A percentile compares a stretch with the other conserved stretches of the same genome.
Evolutionary conservation across 306 rosid species (phyloP).

Genomic region (Oxytropis ochrocephala): DNA sequence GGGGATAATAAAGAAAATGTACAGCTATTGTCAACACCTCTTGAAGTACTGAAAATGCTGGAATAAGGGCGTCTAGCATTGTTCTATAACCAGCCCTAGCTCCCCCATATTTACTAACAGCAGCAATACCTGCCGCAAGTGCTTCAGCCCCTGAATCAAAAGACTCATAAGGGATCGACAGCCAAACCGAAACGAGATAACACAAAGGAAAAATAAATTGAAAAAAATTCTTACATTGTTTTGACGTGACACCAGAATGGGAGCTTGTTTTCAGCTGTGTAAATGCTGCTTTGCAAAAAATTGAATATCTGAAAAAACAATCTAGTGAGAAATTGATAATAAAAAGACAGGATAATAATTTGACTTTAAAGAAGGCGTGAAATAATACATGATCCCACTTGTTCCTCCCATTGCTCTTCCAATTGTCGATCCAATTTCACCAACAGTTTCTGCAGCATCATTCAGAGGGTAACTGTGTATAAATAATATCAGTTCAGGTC

Average conservation of each 20-base stretch:
- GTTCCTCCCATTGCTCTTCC: conserved; percentile 94
- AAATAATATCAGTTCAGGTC: conserved; percentile 21
- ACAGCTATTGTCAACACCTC: conserved; percentile 44
- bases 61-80: conserved; percentile 86
- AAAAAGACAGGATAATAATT: conserved; percentile 7
- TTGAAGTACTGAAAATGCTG: conserved; percentile 66
- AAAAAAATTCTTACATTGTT: conserved; percentile 53
- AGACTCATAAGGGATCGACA: conserved; percentile 16
- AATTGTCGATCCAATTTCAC: conserved; percentile 76
- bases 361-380: conserved; percentile 14
- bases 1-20: conserved; percentile 7
- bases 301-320: conserved; percentile 47
- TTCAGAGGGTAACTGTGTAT: conserved; percentile 83
- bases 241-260: conserved; percentile 36
- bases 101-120: conserved; percentile 89
- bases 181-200: neutral
- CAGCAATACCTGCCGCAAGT: conserved; percentile 71
- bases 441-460: conserved; percentile 80
- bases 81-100: conserved; percentile 95
- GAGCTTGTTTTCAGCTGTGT: conserved; percentile 54
- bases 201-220: neutral
- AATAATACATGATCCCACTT: conserved; percentile 79
- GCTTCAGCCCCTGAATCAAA: conserved; percentile 79
- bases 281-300: conserved; percentile 78
- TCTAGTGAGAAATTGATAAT: neutral